phyloP scores from a whole-genome alignment of 2,329 filamentous ascomycete genomes.

The Chaetomiaceae sp. region DNA sequence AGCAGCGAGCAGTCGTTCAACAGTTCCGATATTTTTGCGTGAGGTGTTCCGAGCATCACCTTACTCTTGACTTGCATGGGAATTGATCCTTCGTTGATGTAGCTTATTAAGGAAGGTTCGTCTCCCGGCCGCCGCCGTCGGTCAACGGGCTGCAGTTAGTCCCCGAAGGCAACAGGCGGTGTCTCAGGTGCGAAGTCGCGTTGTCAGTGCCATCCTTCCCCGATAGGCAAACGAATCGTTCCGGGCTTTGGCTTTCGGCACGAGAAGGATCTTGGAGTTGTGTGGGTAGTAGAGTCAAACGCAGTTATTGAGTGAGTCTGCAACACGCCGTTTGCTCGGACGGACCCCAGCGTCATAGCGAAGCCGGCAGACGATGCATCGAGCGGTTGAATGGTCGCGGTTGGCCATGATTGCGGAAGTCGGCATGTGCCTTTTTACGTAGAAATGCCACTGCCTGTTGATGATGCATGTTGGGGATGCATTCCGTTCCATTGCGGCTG shows the following conservation, averaged over 20 bases:
- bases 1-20: neutral
- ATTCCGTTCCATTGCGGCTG: neutral
- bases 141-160: neutral
- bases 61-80: neutral
- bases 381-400: neutral
- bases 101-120: neutral
- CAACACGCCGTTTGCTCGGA: slow-evolving; percentile 1
- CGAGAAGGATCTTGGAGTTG: neutral
- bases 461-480: too few relatives aligned
- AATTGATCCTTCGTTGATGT: neutral
- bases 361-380: neutral
- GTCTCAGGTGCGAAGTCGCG: neutral
- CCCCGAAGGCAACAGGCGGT: neutral
- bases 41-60: neutral
- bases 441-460: neutral
- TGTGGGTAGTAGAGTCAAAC: neutral
- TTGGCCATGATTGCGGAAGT: neutral
- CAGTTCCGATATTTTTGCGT: neutral
- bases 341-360: neutral
- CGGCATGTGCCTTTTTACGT: neutral
- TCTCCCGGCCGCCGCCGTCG: neutral
- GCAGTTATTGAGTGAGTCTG: neutral
- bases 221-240: neutral
- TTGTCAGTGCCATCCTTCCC: neutral
- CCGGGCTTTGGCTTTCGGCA: neutral